A percentile compares a stretch with the other conserved stretches of the same genome.
Evolutionary conservation across 768 basidiomycete species (phyloP).

Genomic region (Xerocomellus amylosporus): DNA sequence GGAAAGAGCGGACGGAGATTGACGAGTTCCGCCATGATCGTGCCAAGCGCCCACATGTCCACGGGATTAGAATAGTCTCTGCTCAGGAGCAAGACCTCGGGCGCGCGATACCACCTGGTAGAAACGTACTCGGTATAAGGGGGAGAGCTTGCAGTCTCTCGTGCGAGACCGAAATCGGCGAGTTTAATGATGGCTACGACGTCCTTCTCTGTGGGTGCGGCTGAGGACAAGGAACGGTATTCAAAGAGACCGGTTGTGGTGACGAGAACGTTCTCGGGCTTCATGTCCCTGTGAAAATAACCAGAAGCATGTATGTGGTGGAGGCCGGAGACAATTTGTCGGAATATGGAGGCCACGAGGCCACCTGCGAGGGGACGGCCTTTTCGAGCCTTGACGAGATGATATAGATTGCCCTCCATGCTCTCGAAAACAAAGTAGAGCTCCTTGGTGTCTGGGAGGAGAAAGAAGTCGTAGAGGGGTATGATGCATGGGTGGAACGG

Average conservation of each 20-base stretch:
- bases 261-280: slow-evolving; percentile 97
- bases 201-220: slow-evolving; percentile 79
- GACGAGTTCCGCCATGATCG: slow-evolving; percentile 95
- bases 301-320: slow-evolving; percentile 90
- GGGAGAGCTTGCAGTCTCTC: slow-evolving; percentile 82
- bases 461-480: slow-evolving; percentile 98
- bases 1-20: slow-evolving; percentile 96
- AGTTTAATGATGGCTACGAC: slow-evolving; percentile 97
- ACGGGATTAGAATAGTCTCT: slow-evolving; percentile 95
- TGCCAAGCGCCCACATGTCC: slow-evolving; percentile 99
- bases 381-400: slow-evolving; percentile 96
- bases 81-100: slow-evolving; percentile 90
- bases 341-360: slow-evolving; percentile 91
- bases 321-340: slow-evolving; percentile 86
- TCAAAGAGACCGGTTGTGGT: slow-evolving; percentile 95
- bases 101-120: slow-evolving; percentile 99
- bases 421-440: slow-evolving; percentile 99
- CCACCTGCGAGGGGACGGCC: slow-evolving; percentile 96
- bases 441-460: slow-evolving; percentile 92
- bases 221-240: slow-evolving; percentile 78
- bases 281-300: slow-evolving; percentile 99
- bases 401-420: slow-evolving; percentile 99
- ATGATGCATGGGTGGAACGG: slow-evolving; percentile 97
- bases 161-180: slow-evolving; percentile 95
- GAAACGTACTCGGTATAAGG: slow-evolving; percentile 99